These are phyloP conservation scores for Mycena kentingensis DNA, from an alignment of 768 basidiomycete genomes.

Conservation along the genomic window DNA sequence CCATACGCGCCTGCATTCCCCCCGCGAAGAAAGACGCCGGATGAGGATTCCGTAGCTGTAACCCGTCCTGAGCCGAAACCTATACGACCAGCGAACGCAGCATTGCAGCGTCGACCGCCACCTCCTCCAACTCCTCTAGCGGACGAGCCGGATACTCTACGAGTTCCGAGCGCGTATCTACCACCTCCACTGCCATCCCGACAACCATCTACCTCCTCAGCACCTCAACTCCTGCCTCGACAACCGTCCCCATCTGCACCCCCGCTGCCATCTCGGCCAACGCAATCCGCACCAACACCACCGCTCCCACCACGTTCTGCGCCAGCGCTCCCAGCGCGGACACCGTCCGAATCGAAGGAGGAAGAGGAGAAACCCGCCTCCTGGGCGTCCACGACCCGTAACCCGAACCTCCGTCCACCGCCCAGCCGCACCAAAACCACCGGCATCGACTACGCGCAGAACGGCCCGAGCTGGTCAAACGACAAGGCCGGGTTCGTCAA, in stretches of 20 bases:
- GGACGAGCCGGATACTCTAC: slow-evolving; percentile 1
- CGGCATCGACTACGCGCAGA: slow-evolving; percentile 1
- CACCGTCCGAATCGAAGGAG: neutral
- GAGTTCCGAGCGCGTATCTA: too few relatives aligned
- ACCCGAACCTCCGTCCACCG: slow-evolving; percentile 14
- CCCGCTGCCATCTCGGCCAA: too few relatives aligned
- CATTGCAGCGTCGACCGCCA: slow-evolving; percentile 9
- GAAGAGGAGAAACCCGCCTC: neutral
- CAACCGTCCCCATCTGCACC: too few relatives aligned
- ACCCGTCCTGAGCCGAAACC: slow-evolving; percentile 8
- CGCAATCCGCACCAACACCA: slow-evolving; percentile 6
- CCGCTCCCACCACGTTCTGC: slow-evolving; percentile 14
- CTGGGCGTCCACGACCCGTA: slow-evolving; percentile 11
- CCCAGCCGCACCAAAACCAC: slow-evolving; percentile 14
- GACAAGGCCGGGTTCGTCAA: slow-evolving; percentile 18
- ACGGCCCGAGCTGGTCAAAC: slow-evolving; percentile 13
- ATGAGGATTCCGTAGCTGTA: slow-evolving; percentile 8
- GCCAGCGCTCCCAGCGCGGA: too few relatives aligned
- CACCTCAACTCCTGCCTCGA: too few relatives aligned
- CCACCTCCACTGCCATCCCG: slow-evolving; percentile 11
- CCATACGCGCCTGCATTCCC: slow-evolving; percentile 19
- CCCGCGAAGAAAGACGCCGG: slow-evolving; percentile 13
- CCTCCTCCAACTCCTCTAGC: slow-evolving; percentile 7
- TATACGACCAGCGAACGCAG: slow-evolving; percentile 8
- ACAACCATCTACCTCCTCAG: slow-evolving; percentile 3